Percentiles rank a stretch among this genome's conserved stretches.
Evolutionary conservation across 2,329 filamentous ascomycete species (phyloP).

Genomic region (Fusarium mangiferae): DNA sequence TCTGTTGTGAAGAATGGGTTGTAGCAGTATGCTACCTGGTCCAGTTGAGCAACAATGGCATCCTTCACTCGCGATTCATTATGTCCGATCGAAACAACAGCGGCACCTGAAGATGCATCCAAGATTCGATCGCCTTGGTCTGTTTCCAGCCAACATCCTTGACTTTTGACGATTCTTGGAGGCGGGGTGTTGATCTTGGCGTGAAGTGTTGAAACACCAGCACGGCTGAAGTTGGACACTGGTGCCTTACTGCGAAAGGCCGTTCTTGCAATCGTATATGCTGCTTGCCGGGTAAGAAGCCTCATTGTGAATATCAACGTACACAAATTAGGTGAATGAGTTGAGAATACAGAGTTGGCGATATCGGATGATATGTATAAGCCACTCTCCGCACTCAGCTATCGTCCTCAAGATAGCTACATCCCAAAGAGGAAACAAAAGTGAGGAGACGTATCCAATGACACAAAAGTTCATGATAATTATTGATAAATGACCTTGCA

Average conservation of each 20-base stretch:
- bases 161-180: constrained; percentile 14
- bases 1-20: constrained; percentile 31
- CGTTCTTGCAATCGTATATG: neutral
- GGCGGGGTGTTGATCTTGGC: constrained; percentile 31
- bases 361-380: neutral
- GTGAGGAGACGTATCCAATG: constrained; percentile 21
- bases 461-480: neutral
- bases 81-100: constrained; percentile 31
- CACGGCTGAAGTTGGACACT: neutral
- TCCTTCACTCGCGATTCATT: constrained; percentile 21
- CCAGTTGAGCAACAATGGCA: constrained; percentile 16
- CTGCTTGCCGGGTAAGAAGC: neutral
- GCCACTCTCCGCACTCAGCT: neutral
- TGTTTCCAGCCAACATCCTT: constrained; percentile 28
- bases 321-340: neutral
- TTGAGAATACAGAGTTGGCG: neutral
- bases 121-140: constrained; percentile 14
- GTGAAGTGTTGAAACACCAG: constrained; percentile 24
- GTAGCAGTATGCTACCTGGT: constrained; percentile 28
- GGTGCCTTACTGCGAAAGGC: neutral
- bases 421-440: neutral
- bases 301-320: neutral
- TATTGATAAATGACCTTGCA: neutral
- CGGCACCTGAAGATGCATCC: constrained; percentile 31
- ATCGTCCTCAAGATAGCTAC: neutral